Evolutionary conservation across 768 basidiomycete genomes (phyloP).

Genomic region (Mrakia frigida): DNA sequence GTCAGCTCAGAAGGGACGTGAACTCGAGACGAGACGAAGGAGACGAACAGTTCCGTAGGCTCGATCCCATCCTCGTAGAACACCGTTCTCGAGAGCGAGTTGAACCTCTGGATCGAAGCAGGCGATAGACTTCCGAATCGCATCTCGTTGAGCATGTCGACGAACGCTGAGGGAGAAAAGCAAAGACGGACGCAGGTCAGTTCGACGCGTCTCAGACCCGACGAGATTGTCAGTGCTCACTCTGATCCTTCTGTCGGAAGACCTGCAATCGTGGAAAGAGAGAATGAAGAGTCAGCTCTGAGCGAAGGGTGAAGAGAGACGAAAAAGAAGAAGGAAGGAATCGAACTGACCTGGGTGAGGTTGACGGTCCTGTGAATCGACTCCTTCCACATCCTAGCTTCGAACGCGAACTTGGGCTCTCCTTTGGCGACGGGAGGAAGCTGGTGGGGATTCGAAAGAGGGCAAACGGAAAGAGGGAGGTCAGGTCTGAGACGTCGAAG

Average conservation of each 20-base stretch:
- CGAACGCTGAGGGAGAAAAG: slow-evolving; percentile 36
- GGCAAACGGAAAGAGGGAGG: not conserved
- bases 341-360: slow-evolving; percentile 58
- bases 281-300: not conserved
- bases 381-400: slow-evolving; percentile 70
- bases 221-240: slow-evolving; percentile 3
- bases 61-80: slow-evolving; percentile 72
- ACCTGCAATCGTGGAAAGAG: slow-evolving; percentile 47
- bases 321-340: no score
- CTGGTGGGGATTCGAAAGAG: no score
- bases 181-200: not conserved
- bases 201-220: not conserved
- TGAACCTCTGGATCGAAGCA: slow-evolving; percentile 67
- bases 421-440: slow-evolving; percentile 82
- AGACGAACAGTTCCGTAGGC: slow-evolving; percentile 78
- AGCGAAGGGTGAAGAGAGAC: not conserved
- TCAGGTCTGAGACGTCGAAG: not conserved
- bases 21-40: not conserved
- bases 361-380: slow-evolving; percentile 79
- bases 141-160: slow-evolving; percentile 98
- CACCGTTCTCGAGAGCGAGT: slow-evolving; percentile 62
- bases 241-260: slow-evolving; percentile 84
- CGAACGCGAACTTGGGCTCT: slow-evolving; percentile 75
- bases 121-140: slow-evolving; percentile 70
- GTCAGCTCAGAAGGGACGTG: not conserved